phyloP scores from a whole-genome alignment of 495 filamentous ascomycete species.

The Trichocladium uniseriatum region DNA sequence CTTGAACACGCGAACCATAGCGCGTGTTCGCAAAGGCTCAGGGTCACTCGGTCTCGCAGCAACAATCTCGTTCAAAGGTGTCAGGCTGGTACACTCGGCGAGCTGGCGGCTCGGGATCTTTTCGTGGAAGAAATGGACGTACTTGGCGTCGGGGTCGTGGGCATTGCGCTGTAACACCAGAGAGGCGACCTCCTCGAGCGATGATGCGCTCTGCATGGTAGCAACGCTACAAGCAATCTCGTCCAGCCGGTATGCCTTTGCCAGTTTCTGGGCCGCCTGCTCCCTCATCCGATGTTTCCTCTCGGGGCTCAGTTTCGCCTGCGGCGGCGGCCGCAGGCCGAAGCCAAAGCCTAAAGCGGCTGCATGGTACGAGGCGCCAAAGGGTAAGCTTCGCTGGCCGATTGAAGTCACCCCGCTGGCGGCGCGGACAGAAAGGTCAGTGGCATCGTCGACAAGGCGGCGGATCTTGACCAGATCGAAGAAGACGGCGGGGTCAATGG shows the following conservation, averaged over 20 bases:
- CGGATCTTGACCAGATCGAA: slow-evolving; percentile 76
- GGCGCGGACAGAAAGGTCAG: slow-evolving; percentile 64
- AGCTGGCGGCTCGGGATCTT: slow-evolving; percentile 73
- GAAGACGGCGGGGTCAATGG: slow-evolving; percentile 71
- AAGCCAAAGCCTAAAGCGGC: slow-evolving; percentile 54
- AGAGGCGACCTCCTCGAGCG: slow-evolving; percentile 67
- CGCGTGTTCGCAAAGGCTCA: slow-evolving; percentile 59
- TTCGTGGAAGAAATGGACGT: slow-evolving; percentile 82
- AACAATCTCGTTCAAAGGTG: slow-evolving; percentile 57
- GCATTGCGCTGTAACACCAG: slow-evolving; percentile 58
- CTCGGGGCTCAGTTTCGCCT: slow-evolving; percentile 61
- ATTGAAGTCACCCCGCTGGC: slow-evolving; percentile 59
- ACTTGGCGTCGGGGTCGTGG: slow-evolving; percentile 59
- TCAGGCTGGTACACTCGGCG: slow-evolving; percentile 59
- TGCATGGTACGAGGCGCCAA: slow-evolving; percentile 42
- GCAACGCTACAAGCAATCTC: slow-evolving; percentile 75
- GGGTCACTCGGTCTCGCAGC: slow-evolving; percentile 49
- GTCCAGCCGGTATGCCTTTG: slow-evolving; percentile 64
- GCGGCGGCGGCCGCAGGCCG: slow-evolving; percentile 42
- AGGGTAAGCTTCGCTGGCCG: slow-evolving; percentile 45
- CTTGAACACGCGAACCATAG: slow-evolving; percentile 65
- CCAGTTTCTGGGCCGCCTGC: slow-evolving; percentile 64
- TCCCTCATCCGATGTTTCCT: slow-evolving; percentile 66
- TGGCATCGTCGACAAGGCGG: slow-evolving; percentile 65
- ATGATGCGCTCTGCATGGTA: slow-evolving; percentile 72